Conservation (phyloP, 208 protist species). For the Trichomonas tenax region DNA sequence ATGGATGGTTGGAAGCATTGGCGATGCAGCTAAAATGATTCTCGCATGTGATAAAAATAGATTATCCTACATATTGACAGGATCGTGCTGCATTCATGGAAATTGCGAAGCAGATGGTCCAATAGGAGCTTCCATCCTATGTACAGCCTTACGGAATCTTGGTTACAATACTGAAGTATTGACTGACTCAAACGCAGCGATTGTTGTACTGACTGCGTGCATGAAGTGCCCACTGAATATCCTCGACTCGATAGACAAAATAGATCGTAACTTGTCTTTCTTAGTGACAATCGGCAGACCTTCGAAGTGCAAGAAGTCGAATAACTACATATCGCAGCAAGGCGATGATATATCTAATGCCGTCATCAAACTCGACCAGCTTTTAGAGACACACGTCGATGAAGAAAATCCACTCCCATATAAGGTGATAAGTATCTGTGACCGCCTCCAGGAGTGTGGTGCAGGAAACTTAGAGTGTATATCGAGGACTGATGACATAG, state of each 20-base stretch:
- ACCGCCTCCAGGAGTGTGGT: neutral
- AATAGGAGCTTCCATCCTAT: neutral
- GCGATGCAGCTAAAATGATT: neutral
- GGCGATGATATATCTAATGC: neutral
- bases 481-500: neutral
- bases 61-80: neutral
- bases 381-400: neutral
- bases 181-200: neutral
- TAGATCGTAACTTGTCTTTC: neutral
- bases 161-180: neutral
- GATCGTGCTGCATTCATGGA: neutral
- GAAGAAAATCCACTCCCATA: neutral
- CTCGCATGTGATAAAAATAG: neutral
- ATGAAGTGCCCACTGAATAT: neutral
- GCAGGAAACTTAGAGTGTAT: neutral
- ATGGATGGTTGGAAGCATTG: neutral
- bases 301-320: neutral
- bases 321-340: neutral
- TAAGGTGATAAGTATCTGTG: neutral
- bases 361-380: neutral
- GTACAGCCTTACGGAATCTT: neutral
- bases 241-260: neutral
- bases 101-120: slow-evolving; percentile 3
- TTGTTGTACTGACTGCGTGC: neutral
- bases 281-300: neutral